Conservation (phyloP, 1,284 basidiomycete genomes). For the Sporisorium iseilematis-ciliati region DNA sequence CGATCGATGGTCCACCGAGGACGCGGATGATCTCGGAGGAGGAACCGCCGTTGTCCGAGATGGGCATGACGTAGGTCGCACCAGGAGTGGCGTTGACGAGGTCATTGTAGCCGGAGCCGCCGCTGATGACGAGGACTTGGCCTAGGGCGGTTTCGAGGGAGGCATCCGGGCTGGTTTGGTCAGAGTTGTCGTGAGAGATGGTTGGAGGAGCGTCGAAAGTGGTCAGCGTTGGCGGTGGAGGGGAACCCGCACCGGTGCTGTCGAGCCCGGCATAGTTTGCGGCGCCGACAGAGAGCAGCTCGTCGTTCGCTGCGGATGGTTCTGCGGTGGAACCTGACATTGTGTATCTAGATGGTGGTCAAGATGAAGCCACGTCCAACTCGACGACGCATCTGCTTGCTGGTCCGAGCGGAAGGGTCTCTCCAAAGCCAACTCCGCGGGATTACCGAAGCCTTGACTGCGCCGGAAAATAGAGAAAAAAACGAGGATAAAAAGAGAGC, state of each 20-base stretch:
- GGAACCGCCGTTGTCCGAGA: conserved; percentile 79
- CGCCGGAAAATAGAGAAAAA: conserved; percentile 2
- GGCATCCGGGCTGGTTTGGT: neutral
- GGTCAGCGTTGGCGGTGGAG: conserved; percentile 18
- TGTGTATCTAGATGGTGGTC: neutral
- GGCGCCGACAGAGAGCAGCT: conserved; percentile 18
- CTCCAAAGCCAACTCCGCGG: conserved; percentile 25
- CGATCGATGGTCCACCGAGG: conserved; percentile 65
- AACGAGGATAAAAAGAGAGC: neutral
- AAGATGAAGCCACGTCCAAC: neutral
- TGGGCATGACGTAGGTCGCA: conserved; percentile 70
- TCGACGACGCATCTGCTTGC: neutral
- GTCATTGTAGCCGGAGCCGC: conserved; percentile 73
- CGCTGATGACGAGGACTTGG: conserved; percentile 71
- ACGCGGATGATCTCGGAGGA: conserved; percentile 63
- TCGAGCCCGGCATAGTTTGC: conserved; percentile 30
- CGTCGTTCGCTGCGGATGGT: conserved; percentile 16
- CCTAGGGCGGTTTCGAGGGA: conserved; percentile 31
- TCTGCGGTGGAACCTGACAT: conserved; percentile 20
- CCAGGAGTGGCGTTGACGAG: conserved; percentile 72
- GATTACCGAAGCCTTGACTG: conserved; percentile 9
- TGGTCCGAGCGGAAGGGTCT: conserved; percentile 1
- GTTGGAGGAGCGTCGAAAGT: conserved; percentile 6
- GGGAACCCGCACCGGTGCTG: conserved; percentile 39
- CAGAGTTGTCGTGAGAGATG: neutral